Base-by-base conservation (phyloP, 2,329 filamentous ascomycete species). In the Blastomyces gilchristii region DNA sequence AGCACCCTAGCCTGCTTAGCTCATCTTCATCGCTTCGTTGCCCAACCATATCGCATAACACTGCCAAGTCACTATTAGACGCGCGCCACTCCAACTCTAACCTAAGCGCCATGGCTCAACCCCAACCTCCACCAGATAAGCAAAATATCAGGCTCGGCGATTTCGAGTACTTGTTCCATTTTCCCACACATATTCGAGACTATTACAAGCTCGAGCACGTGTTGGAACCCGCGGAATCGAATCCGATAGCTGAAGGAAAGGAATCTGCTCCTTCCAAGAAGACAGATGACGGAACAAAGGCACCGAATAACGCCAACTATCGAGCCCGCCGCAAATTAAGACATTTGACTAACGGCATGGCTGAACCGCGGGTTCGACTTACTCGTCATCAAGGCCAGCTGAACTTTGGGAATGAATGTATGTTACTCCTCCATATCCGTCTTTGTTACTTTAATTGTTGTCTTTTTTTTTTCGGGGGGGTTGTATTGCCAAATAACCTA, bases 311-410 rank as follows among this genome's bases (percentile, higher is more conserved):
- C 47, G 7, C 28, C 16, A 41, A 37, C 60, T 37, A 49, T 45
- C 22, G 37, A 28, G 39, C 52, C 22, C 49, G 60, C 12, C 60
- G 60, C 60, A 62, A 57, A 47, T 34, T 22, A 41, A 57, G 50
- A 54, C 12, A 47, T n/a, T 9, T 43, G 50, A 62, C 11, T 14
- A 56, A 37, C 22, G 66, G 65, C 67, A 84, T 78, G 74, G 90
- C 90, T 80, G 89, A 92, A 78, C 88, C 88, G 67, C 83, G 89
- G 72, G 89, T 88, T 65, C 84, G 89, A 70, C 86, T 87, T 71
- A 87, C 87, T 72, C 88, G 90, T 72, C 90, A 91, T 79, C 87
- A 91, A 75, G 87, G 87, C 67, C 89, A 90, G 75, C 88, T 91
- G 82, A 92, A 90, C 75, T 93, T 94, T 76, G 68, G 75, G 63